A percentile compares a stretch with the other conserved stretches of the same genome.
phyloP scores from a whole-genome alignment of 495 filamentous ascomycete species.

The Bryoglossum gracile region DNA sequence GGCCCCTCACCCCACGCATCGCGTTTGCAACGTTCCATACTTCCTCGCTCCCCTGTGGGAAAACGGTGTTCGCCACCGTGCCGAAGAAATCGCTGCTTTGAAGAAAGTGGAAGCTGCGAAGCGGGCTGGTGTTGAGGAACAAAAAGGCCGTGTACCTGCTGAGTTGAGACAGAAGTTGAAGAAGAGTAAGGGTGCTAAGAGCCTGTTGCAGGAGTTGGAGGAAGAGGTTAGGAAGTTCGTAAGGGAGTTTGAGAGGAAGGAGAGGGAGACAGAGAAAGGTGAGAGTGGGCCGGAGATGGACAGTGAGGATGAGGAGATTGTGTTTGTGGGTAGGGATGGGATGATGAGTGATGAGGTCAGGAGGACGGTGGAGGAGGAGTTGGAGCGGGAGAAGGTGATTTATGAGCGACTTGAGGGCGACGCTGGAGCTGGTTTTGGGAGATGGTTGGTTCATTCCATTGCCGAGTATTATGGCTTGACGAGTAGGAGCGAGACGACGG shows the following conservation, averaged over 20 bases:
- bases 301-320: conserved; percentile 81
- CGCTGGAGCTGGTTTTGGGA: conserved; percentile 73
- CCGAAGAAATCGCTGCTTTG: conserved; percentile 30
- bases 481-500: conserved; percentile 74
- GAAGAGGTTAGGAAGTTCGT: conserved; percentile 57
- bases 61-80: conserved; percentile 46
- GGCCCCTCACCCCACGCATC: conserved; percentile 69
- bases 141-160: conserved; percentile 47
- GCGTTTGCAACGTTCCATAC: conserved; percentile 74
- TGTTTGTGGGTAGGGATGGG: conserved; percentile 79
- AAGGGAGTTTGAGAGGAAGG: conserved; percentile 38
- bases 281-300: conserved; percentile 47
- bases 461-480: conserved; percentile 87
- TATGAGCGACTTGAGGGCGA: conserved; percentile 71
- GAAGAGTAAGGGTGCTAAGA: conserved; percentile 58
- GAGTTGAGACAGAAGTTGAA: conserved; percentile 62
- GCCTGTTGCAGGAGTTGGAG: conserved; percentile 58
- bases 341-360: conserved; percentile 57
- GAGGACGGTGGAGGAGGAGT: conserved; percentile 37
- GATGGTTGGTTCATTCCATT: conserved; percentile 91
- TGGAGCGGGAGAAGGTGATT: conserved; percentile 63
- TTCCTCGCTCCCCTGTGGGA: conserved; percentile 87
- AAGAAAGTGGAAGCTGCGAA: conserved; percentile 34
- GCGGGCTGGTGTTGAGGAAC: conserved; percentile 30
- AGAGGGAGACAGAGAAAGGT: conserved; percentile 32